Base-by-base conservation (phyloP, 169 alveolate species). In the Plasmodium falciparum region DNA sequence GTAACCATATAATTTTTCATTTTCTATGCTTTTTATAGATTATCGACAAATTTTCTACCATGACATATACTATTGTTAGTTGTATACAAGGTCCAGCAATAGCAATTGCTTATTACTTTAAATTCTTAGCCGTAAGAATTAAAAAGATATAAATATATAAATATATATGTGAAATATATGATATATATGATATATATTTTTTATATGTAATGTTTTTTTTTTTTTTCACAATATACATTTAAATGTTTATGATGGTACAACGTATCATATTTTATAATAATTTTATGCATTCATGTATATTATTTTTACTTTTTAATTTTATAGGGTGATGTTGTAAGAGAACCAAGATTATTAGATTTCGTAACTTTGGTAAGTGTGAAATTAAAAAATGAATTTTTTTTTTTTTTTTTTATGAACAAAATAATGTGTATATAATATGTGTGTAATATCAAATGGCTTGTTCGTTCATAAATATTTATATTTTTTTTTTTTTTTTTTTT, bases 61-160 rank as follows among this genome's bases (percentile, higher is more conserved):
- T 76, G 89, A 76, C 89, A n/a, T 76, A 76, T 24, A 76, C 89
- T 52, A 76, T 76, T 45, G 89, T 76, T 24, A 76, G 89, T 50
- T 76, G 89, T 56, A 76, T 76, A 47, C 89, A 76, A 50, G 89
- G 89, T 65, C 89, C 89, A 65, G 89, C 89, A 49, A 76, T 76
- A 65, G 63, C 89, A 65, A 76, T 76, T 9, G 89, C 89, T 4
- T 76, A 76, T 56, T 76, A 76, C 54, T 76, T 76, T 76, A 76
- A 76, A 65, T 76, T 76, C 43, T 26, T 76, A 47, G 89, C 89
- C 69, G 89, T 76, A 76, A 49, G 20, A 2, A 58, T 12, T 15
- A 56, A 56, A 15, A 58, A 58, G 3, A n/a, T 58, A 58, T 58
- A 5, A 33, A 33, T 33, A 33, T 61, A 15, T 0, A 61, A 5